Percentiles rank a stretch among this genome's conserved stretches.
Evolutionary conservation across 2,329 filamentous ascomycete genomes (phyloP).

Genomic region (Cladophialophora bantiana): DNA sequence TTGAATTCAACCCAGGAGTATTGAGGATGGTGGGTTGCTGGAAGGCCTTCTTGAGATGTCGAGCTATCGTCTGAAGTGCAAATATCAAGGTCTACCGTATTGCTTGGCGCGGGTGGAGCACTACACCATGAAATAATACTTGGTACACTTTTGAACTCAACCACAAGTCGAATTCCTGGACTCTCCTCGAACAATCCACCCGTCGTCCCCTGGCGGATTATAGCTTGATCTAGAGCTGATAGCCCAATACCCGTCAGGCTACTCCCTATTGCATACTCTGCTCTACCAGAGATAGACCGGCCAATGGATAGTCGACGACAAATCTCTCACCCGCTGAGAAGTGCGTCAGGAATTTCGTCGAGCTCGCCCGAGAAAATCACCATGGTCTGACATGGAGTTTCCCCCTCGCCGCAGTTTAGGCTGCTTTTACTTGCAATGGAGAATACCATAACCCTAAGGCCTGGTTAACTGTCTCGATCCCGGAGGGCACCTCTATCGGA

Average conservation of each 20-base stretch:
- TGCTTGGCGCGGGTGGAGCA: slow-evolving; percentile 13
- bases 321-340: slow-evolving; percentile 3
- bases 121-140: neutral
- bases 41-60: neutral
- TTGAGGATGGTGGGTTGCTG: neutral
- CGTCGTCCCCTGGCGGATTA: too few relatives aligned
- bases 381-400: neutral
- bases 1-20: neutral
- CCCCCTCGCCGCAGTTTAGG: too few relatives aligned
- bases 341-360: slow-evolving; percentile 7
- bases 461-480: too few relatives aligned
- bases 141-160: slow-evolving; percentile 3
- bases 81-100: slow-evolving; percentile 11
- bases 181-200: neutral
- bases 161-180: too few relatives aligned
- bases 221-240: neutral
- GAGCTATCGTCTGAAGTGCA: slow-evolving; percentile 2
- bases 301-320: too few relatives aligned
- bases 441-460: too few relatives aligned
- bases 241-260: neutral
- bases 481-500: too few relatives aligned
- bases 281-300: too few relatives aligned
- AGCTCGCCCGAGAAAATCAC: slow-evolving; percentile 2
- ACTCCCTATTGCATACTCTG: neutral
- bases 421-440: too few relatives aligned